A percentile compares a stretch with the other conserved stretches of the same genome.
Evolutionary conservation across 140 eudicot species (phyloP).

Genomic region (Anethum foeniculum): DNA sequence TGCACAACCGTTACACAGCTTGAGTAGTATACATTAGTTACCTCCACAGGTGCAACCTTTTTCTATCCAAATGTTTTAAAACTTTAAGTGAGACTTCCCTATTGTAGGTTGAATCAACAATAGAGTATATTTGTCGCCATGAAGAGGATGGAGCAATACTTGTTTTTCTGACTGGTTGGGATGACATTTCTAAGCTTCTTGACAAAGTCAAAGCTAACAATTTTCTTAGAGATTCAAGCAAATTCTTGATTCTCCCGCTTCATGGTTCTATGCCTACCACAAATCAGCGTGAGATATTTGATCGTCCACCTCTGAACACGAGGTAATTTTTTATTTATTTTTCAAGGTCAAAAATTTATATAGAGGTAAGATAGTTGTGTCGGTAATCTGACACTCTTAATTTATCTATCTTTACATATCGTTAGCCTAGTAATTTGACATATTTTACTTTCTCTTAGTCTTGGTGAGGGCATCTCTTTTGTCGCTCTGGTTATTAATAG

Average conservation of each 20-base stretch:
- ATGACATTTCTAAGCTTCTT: conserved; percentile 86
- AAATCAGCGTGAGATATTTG: conserved; percentile 92
- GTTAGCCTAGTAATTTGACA: not conserved
- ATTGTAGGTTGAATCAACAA: conserved; percentile 69
- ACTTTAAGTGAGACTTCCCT: not conserved
- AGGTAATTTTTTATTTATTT: conserved; percentile 29
- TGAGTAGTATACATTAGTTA: not conserved
- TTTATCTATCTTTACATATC: not conserved
- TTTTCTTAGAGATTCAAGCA: conserved; percentile 48
- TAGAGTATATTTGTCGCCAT: conserved; percentile 72
- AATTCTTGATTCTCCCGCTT: conserved; percentile 71
- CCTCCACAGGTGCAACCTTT: not conserved
- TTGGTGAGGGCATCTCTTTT: not conserved
- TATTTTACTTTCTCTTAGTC: not conserved
- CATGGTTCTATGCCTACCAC: conserved; percentile 98
- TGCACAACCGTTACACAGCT: not conserved
- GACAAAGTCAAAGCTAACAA: conserved; percentile 57
- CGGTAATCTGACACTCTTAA: not conserved
- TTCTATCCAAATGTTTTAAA: not conserved
- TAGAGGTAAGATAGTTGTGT: not conserved
- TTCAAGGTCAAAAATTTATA: not conserved
- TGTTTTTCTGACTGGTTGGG: conserved; percentile 99
- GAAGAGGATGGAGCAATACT: conserved; percentile 93
- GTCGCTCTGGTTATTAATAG: not conserved
- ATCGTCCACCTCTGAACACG: conserved; percentile 65